Percentiles rank a stretch among this genome's conserved stretches.
Conservation (phyloP, 768 basidiomycete species). For the Suillus cothurnatus region DNA sequence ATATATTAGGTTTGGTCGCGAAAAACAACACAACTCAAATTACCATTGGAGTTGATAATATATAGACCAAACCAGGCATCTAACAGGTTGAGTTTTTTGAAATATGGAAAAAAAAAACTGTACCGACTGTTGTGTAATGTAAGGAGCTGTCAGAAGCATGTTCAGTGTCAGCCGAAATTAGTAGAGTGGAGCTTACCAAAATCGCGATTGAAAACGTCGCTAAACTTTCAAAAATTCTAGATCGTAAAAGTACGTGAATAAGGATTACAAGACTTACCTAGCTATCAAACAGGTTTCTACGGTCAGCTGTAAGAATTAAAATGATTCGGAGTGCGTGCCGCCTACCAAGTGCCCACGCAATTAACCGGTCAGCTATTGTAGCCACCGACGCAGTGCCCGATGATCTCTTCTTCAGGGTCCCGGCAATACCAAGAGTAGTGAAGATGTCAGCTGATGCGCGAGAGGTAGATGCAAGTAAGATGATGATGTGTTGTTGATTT, state of each 20-base stretch:
- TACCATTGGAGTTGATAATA: not conserved
- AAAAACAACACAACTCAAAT: not conserved
- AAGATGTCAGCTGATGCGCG: not conserved
- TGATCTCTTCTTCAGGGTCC: not conserved
- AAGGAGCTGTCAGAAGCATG: not conserved
- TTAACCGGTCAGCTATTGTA: not conserved
- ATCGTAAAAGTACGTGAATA: too few relatives aligned
- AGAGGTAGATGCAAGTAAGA: not conserved
- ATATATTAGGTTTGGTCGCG: not conserved
- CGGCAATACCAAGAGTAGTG: not conserved
- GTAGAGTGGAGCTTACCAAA: not conserved
- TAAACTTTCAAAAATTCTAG: not conserved
- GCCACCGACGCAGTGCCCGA: not conserved
- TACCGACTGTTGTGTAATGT: not conserved
- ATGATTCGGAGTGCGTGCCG: not conserved
- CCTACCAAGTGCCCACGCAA: not conserved
- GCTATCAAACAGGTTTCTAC: not conserved
- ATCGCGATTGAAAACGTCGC: not conserved
- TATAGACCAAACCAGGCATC: not conserved
- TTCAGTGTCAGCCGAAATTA: not conserved
- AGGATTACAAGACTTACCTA: not conserved
- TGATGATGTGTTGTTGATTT: not conserved
- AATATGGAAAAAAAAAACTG: not conserved
- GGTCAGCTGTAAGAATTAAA: not conserved
- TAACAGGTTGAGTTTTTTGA: not conserved